phyloP scores from a whole-genome alignment of 345 rosid genomes.

The Garcia nutans region DNA sequence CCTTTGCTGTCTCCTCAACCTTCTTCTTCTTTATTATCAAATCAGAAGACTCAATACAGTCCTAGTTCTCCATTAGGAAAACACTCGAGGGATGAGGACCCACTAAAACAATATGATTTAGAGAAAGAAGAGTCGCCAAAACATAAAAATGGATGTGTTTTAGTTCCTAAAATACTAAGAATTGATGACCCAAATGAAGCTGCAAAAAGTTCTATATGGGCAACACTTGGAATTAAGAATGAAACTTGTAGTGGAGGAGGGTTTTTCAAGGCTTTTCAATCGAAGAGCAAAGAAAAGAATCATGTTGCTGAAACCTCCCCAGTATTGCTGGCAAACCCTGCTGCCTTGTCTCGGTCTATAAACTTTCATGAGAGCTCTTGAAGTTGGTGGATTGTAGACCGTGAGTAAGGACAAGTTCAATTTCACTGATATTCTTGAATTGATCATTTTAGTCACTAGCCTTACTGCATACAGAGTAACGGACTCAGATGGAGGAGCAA shows the following conservation, averaged over 20 bases:
- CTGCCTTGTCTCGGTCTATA: slow-evolving; percentile 76
- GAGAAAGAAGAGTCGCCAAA: slow-evolving; percentile 11
- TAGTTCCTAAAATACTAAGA: slow-evolving; percentile 25
- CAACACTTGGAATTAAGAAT: slow-evolving; percentile 38
- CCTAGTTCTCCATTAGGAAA: slow-evolving; percentile 23
- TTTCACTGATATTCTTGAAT: neutral
- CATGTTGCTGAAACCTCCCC: slow-evolving; percentile 40
- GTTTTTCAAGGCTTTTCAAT: slow-evolving; percentile 57
- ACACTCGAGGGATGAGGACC: slow-evolving; percentile 31
- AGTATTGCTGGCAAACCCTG: slow-evolving; percentile 64
- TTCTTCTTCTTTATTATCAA: slow-evolving; percentile 18
- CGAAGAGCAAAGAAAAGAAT: slow-evolving; percentile 47
- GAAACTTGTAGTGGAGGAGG: slow-evolving; percentile 47
- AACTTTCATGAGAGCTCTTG: slow-evolving; percentile 65
- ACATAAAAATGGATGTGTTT: slow-evolving; percentile 13
- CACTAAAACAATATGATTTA: slow-evolving; percentile 21
- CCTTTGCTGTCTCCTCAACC: slow-evolving; percentile 19
- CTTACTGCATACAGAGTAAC: slow-evolving; percentile 9
- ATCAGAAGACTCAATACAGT: slow-evolving; percentile 9
- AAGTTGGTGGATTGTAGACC: slow-evolving; percentile 4
- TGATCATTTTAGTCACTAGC: slow-evolving; percentile 17
- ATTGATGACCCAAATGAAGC: slow-evolving; percentile 30
- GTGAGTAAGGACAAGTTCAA: slow-evolving; percentile 6
- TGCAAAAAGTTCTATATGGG: slow-evolving; percentile 34
- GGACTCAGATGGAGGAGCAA: neutral